Conservation (phyloP, 306 rosid genomes). For the Citrullus mucosospermus region DNA sequence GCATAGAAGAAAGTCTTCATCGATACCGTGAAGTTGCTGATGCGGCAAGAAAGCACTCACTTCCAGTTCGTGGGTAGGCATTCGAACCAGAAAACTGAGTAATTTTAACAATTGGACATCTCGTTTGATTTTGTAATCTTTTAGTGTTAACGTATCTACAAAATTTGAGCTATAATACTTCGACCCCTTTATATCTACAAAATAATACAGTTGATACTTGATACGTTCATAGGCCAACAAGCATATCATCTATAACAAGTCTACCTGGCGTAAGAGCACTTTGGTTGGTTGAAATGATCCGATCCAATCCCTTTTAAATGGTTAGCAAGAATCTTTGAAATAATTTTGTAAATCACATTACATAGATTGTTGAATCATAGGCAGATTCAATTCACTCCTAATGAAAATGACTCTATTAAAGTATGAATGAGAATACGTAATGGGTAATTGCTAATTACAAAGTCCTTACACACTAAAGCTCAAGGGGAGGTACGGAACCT, state of each 20-base stretch:
- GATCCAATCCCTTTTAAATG: background rate
- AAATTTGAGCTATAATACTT: background rate
- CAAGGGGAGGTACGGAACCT: no score
- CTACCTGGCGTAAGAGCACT: background rate
- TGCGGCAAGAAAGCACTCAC: constrained; percentile 57
- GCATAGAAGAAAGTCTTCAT: constrained; percentile 62
- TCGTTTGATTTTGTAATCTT: background rate
- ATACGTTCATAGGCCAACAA: background rate
- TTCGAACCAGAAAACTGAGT: background rate
- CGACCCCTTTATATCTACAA: background rate
- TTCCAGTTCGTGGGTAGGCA: constrained; percentile 84
- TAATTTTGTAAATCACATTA: background rate
- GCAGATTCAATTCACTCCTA: background rate
- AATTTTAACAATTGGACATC: background rate
- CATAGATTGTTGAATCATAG: background rate
- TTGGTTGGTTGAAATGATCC: background rate
- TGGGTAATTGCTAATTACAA: no score
- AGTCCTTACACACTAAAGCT: no score
- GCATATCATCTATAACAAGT: background rate
- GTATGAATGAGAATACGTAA: no score
- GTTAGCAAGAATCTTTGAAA: background rate
- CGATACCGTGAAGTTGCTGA: constrained; percentile 49
- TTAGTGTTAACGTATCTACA: background rate
- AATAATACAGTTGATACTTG: background rate
- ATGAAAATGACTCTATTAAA: no score